Percentiles rank a stretch among this genome's conserved stretches.
Evolutionary conservation across 768 basidiomycete genomes (phyloP).

Genomic region (Dendrothele bispora): DNA sequence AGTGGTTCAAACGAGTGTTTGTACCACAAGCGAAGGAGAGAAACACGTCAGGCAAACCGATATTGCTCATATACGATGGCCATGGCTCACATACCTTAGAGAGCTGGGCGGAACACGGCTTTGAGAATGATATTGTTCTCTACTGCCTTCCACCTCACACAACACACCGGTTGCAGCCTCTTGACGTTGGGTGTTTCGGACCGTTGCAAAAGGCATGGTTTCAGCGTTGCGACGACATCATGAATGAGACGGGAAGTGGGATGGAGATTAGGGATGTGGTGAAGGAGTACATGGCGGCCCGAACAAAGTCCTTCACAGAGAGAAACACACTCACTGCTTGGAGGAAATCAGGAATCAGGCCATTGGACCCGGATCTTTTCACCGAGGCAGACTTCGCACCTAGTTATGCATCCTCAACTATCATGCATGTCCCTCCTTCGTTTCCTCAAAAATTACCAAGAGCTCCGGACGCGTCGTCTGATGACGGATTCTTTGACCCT

Average conservation of each 20-base stretch:
- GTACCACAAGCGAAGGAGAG: constrained; percentile 31
- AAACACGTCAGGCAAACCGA: constrained; percentile 23
- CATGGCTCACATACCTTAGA: constrained; percentile 39
- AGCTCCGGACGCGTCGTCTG: constrained; percentile 1
- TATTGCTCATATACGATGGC: constrained; percentile 43
- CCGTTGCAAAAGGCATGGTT: constrained; percentile 27
- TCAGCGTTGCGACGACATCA: constrained; percentile 19
- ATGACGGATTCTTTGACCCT: not conserved
- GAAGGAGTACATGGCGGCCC: constrained; percentile 25
- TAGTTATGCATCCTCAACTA: constrained; percentile 10
- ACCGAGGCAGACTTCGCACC: constrained; percentile 15
- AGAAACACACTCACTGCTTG: constrained; percentile 19
- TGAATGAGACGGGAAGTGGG: constrained; percentile 15
- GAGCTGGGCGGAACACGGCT: constrained; percentile 23
- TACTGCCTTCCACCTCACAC: constrained; percentile 38
- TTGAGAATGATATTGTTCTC: constrained; percentile 27
- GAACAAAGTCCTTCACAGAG: constrained; percentile 9
- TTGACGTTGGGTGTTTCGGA: constrained; percentile 40
- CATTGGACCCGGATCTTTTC: constrained; percentile 17
- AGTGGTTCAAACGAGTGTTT: constrained; percentile 27
- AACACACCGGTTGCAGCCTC: constrained; percentile 42
- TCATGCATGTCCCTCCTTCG: not conserved
- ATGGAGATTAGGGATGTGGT: constrained; percentile 25
- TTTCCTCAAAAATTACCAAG: not conserved
- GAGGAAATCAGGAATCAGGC: constrained; percentile 17